Evolutionary conservation across 176 grass and related monocot species (phyloP).

Genomic region (Lolium multiflorum): DNA sequence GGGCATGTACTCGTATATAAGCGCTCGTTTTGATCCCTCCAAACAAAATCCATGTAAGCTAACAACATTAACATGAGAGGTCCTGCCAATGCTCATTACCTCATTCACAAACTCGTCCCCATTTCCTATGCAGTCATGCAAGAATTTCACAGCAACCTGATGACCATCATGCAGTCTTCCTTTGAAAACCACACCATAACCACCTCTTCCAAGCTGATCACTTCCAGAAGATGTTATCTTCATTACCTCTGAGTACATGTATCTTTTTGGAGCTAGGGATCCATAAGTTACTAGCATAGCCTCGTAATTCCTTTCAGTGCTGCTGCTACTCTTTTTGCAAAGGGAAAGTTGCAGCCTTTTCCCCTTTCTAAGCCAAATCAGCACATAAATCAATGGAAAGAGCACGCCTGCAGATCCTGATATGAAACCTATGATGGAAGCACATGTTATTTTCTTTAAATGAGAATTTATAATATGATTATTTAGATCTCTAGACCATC

Average conservation of each 20-base stretch:
- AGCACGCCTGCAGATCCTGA: conserved; percentile 30
- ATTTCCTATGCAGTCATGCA: too few relatives aligned
- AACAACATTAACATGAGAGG: too few relatives aligned
- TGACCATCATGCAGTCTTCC: too few relatives aligned
- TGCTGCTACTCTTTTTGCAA: background rate
- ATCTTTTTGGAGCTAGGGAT: conserved; percentile 52
- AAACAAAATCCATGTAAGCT: too few relatives aligned
- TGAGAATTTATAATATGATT: background rate
- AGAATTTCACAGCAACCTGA: too few relatives aligned
- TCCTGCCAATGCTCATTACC: too few relatives aligned
- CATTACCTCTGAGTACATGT: conserved; percentile 57
- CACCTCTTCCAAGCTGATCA: conserved; percentile 60
- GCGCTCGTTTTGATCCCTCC: too few relatives aligned
- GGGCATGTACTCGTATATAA: too few relatives aligned
- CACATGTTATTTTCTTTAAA: background rate
- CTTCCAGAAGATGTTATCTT: conserved; percentile 52
- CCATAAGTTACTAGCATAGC: conserved; percentile 30
- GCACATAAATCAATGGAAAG: background rate
- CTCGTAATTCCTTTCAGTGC: conserved; percentile 33
- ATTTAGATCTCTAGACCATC: background rate
- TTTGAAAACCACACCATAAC: too few relatives aligned
- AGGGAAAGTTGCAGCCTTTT: background rate
- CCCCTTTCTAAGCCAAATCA: background rate
- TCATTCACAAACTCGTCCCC: too few relatives aligned
- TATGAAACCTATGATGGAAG: conserved; percentile 1